Evolutionary conservation across 768 basidiomycete species (phyloP).

Genomic region (Jaapia argillacea): DNA sequence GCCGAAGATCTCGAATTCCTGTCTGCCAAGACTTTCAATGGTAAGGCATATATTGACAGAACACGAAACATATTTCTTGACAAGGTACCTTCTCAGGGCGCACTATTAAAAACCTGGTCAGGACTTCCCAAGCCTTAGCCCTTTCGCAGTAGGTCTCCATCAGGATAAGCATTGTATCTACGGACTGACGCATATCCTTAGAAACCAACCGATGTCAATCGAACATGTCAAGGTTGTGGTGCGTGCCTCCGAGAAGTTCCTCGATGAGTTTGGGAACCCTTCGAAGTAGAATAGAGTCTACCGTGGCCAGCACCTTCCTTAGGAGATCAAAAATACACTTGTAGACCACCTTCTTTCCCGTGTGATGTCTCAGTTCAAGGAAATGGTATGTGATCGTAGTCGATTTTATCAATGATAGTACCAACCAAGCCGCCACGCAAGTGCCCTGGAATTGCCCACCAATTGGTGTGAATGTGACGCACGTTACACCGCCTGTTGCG

Average conservation of each 20-base stretch:
- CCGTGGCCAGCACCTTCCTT: too few relatives aligned
- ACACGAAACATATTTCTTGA: not conserved
- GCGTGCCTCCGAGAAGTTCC: constrained; percentile 16
- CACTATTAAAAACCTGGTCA: constrained; percentile 21
- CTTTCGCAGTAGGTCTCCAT: constrained; percentile 11
- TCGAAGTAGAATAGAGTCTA: too few relatives aligned
- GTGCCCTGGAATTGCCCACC: too few relatives aligned
- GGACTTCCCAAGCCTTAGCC: constrained; percentile 21
- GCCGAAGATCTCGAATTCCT: constrained; percentile 12
- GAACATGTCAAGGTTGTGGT: constrained; percentile 15
- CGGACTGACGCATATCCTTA: not conserved
- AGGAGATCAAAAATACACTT: too few relatives aligned
- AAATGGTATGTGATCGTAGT: too few relatives aligned
- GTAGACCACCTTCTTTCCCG: too few relatives aligned
- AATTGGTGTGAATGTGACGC: too few relatives aligned
- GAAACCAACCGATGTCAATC: constrained; percentile 9
- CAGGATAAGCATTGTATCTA: not conserved
- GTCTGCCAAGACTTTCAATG: constrained; percentile 18
- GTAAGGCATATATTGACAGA: constrained; percentile 6
- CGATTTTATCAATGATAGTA: too few relatives aligned
- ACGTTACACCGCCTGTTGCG: too few relatives aligned
- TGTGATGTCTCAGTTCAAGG: not conserved
- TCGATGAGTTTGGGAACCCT: constrained; percentile 11
- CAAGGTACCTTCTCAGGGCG: constrained; percentile 8
- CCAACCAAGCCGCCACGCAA: too few relatives aligned